These are phyloP conservation scores for Mycena chlorophos DNA, from an alignment of 768 basidiomycete species.

Conservation along the genomic window DNA sequence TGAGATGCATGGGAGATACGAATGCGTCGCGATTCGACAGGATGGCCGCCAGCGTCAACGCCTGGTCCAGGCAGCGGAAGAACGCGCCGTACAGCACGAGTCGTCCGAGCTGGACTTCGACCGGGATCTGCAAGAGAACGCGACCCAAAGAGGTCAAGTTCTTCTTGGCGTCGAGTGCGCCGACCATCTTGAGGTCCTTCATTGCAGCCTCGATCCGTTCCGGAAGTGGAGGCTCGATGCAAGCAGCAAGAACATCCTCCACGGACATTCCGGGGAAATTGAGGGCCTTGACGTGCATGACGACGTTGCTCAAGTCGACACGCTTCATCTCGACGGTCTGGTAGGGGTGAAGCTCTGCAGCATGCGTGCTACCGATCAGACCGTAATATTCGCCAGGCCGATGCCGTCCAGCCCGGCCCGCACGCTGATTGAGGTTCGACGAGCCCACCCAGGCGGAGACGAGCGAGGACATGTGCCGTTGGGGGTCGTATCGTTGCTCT, in stretches of 20 bases:
- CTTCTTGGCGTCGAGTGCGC: conserved; percentile 76
- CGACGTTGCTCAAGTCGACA: conserved; percentile 84
- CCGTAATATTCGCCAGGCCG: conserved; percentile 90
- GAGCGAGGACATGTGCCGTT: conserved; percentile 83
- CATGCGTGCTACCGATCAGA: conserved; percentile 65
- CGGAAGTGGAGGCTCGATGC: conserved; percentile 86
- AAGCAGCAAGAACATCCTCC: conserved; percentile 79
- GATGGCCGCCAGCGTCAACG: conserved; percentile 88
- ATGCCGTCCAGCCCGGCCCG: conserved; percentile 90
- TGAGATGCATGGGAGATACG: conserved; percentile 76
- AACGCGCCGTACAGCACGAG: conserved; percentile 88
- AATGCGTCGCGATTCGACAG: conserved; percentile 90
- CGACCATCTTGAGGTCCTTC: conserved; percentile 77
- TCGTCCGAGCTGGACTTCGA: conserved; percentile 88
- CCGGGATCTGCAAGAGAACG: conserved; percentile 84
- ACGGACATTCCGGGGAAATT: conserved; percentile 84
- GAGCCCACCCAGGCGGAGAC: conserved; percentile 90
- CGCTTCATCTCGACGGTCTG: conserved; percentile 96
- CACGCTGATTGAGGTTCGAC: conserved; percentile 89
- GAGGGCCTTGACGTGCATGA: conserved; percentile 95
- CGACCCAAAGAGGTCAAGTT: conserved; percentile 85
- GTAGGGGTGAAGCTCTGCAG: conserved; percentile 65
- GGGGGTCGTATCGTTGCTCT: conserved; percentile 86
- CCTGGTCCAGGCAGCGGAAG: conserved; percentile 88
- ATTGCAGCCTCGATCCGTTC: conserved; percentile 79